phyloP scores from a whole-genome alignment of 2,329 filamentous ascomycete genomes.

The Claviceps quebecensis region DNA sequence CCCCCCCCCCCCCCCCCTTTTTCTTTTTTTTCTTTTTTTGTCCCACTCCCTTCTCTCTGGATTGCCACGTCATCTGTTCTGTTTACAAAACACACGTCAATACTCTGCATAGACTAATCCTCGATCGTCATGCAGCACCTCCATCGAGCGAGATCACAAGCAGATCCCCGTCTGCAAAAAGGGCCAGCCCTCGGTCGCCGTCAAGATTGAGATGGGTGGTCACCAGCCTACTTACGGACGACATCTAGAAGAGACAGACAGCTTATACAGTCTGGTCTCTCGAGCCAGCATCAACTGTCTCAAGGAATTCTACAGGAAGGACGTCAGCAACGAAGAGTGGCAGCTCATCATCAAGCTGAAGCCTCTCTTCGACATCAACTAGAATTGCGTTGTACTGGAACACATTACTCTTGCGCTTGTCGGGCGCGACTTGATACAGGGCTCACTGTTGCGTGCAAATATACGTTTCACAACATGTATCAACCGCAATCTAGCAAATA shows the following conservation, averaged over 20 bases:
- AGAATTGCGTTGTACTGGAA: constrained; percentile 15
- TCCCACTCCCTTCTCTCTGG: too few species aligned
- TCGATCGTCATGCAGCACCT: constrained; percentile 44
- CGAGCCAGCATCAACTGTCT: constrained; percentile 82
- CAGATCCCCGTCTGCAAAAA: constrained; percentile 84
- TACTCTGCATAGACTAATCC: not conserved
- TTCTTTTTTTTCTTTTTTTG: too few species aligned
- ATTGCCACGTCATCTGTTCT: not conserved
- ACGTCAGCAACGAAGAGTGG: constrained; percentile 91
- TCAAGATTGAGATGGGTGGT: constrained; percentile 90
- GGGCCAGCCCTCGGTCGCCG: constrained; percentile 88
- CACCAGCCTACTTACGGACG: constrained; percentile 91
- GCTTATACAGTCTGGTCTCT: constrained; percentile 76
- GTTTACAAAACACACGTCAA: not conserved
- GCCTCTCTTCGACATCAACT: constrained; percentile 78
- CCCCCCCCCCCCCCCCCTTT: not conserved
- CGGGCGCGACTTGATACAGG: not conserved
- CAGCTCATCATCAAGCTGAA: constrained; percentile 89
- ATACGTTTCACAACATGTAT: not conserved
- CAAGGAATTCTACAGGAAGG: constrained; percentile 86
- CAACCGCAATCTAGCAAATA: not conserved
- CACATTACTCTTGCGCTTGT: too few species aligned
- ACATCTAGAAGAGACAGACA: constrained; percentile 84
- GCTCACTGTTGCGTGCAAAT: not conserved
- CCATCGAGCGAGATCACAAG: constrained; percentile 97